phyloP scores from a whole-genome alignment of 2,329 filamentous ascomycete genomes.

The Pseudogymnoascus destructans region DNA sequence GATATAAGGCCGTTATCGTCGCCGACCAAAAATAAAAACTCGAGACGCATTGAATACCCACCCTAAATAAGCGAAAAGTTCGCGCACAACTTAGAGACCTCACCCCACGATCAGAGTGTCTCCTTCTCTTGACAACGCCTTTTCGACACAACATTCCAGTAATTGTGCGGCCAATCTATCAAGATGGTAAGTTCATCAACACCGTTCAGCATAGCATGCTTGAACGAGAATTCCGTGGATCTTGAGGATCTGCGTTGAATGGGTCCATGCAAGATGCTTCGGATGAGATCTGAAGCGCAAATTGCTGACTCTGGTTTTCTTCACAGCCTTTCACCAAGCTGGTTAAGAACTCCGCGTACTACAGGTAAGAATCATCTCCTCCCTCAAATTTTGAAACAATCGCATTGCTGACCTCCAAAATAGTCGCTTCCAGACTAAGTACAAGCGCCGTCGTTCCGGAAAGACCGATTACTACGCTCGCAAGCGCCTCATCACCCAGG shows the following conservation, averaged over 20 bases:
- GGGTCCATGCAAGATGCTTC: conserved; percentile 99
- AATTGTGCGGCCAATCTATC: conserved; percentile 32
- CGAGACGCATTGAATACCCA: conserved; percentile 9
- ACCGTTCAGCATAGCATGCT: conserved; percentile 13
- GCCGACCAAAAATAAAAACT: conserved; percentile 9
- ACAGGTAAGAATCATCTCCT: conserved; percentile 55
- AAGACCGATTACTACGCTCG: conserved; percentile 99
- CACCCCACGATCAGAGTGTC: not conserved
- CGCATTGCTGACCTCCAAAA: conserved; percentile 16
- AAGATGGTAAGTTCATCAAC: conserved; percentile 53
- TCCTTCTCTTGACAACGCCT: conserved; percentile 30
- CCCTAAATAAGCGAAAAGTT: conserved; percentile 15
- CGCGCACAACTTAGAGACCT: conserved; percentile 11
- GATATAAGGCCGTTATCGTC: not conserved
- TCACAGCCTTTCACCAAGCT: conserved; percentile 78
- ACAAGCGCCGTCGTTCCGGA: conserved; percentile 87
- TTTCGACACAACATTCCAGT: conserved; percentile 31
- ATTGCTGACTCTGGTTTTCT: conserved; percentile 90
- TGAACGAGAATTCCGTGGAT: conserved; percentile 14
- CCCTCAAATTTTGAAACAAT: conserved; percentile 19
- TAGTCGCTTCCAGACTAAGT: conserved; percentile 99
- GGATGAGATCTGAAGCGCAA: conserved; percentile 91
- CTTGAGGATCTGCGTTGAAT: conserved; percentile 25
- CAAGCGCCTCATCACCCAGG: conserved; percentile 98
- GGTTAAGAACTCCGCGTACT: conserved; percentile 97